Conservation (phyloP, 345 rosid genomes). For the Populus simonii region DNA sequence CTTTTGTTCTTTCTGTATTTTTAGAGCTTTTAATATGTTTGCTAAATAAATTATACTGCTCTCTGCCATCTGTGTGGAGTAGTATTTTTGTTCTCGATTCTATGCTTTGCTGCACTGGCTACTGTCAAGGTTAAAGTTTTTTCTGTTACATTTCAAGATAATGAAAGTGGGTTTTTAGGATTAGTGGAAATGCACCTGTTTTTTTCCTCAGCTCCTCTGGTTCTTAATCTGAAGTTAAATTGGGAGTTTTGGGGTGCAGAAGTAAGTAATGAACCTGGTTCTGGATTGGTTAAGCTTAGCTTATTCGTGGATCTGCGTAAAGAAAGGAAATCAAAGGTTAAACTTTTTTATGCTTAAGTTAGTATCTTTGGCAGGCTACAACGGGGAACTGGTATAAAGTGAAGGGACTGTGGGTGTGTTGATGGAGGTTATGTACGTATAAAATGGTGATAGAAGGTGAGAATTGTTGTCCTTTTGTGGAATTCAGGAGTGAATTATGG, state of each 20-base stretch:
- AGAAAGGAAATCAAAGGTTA: background rate
- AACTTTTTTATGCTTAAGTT: background rate
- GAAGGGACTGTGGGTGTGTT: background rate
- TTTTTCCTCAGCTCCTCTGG: background rate
- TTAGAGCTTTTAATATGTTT: background rate
- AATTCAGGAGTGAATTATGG: background rate
- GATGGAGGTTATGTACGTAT: background rate
- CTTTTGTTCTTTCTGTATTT: background rate
- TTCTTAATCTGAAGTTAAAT: background rate
- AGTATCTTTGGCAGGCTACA: background rate
- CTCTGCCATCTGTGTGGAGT: background rate
- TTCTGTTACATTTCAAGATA: background rate
- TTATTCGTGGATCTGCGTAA: background rate
- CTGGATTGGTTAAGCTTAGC: background rate
- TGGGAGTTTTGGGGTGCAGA: background rate
- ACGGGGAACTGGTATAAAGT: background rate
- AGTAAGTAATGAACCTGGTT: background rate
- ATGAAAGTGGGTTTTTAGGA: background rate
- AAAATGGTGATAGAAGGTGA: background rate
- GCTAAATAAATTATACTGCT: background rate
- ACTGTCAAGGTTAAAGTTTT: background rate
- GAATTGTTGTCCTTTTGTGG: background rate
- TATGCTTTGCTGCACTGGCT: background rate
- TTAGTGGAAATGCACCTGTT: background rate
- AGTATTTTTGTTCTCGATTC: background rate